A percentile compares a stretch with the other conserved stretches of the same genome.
phyloP scores from a whole-genome alignment of 1,284 basidiomycete species.

The Chalciporus sp. region DNA sequence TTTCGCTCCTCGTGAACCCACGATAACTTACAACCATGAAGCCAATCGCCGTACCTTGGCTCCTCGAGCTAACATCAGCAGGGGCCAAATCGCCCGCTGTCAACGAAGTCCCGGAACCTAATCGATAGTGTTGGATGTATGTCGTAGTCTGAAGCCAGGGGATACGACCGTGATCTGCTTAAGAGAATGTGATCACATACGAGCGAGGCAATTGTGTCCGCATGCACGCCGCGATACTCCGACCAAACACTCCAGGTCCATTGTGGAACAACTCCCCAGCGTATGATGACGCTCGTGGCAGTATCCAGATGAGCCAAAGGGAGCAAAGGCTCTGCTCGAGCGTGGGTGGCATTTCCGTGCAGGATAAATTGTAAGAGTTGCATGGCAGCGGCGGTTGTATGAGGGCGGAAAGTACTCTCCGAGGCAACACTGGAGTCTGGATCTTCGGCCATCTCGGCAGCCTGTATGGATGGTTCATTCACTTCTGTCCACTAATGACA shows the following conservation, averaged over 20 bases:
- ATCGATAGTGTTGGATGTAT: slow-evolving; percentile 45
- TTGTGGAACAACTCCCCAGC: slow-evolving; percentile 53
- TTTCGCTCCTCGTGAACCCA: not conserved
- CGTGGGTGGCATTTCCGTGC: slow-evolving; percentile 19
- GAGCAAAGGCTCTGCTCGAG: slow-evolving; percentile 16
- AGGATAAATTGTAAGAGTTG: slow-evolving; percentile 48
- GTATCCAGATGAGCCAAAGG: slow-evolving; percentile 41
- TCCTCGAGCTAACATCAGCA: not conserved
- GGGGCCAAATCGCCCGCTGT: slow-evolving; percentile 5
- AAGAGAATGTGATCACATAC: slow-evolving; percentile 40
- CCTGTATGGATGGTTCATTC: slow-evolving; percentile 16
- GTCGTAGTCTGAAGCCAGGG: slow-evolving; percentile 45
- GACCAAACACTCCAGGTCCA: slow-evolving; percentile 70
- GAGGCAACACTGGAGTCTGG: not conserved
- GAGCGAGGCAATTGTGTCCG: slow-evolving; percentile 50
- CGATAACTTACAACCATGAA: slow-evolving; percentile 26
- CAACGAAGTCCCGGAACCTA: not conserved
- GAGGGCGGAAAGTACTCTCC: slow-evolving; percentile 44
- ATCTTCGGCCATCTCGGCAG: slow-evolving; percentile 17
- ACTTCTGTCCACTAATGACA: not conserved
- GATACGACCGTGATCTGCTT: not conserved
- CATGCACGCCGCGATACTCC: slow-evolving; percentile 50
- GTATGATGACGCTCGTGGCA: slow-evolving; percentile 50
- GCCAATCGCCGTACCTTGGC: slow-evolving; percentile 17
- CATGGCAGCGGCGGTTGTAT: slow-evolving; percentile 47